These are phyloP conservation scores for Thecaphora frezii DNA, from an alignment of 1,284 basidiomycete species.

Conservation along the genomic window DNA sequence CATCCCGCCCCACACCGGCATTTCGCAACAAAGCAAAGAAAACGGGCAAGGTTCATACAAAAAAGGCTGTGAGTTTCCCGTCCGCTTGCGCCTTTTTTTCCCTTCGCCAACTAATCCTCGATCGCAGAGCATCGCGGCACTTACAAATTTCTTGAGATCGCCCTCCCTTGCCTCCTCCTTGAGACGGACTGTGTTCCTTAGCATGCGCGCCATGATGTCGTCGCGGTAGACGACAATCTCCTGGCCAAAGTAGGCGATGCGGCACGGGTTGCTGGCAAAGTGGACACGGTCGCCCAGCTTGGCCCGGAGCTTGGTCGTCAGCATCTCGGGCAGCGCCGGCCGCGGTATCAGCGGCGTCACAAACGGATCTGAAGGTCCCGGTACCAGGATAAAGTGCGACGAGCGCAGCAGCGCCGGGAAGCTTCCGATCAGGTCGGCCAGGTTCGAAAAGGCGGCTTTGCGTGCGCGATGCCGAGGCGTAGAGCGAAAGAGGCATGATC, in stretches of 20 bases:
- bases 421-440: slow-evolving; percentile 79
- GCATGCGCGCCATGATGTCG: slow-evolving; percentile 88
- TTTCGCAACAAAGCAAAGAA: not conserved
- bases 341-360: slow-evolving; percentile 72
- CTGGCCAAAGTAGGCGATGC: slow-evolving; percentile 91
- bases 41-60: too few relatives aligned
- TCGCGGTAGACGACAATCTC: slow-evolving; percentile 94
- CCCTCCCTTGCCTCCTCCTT: slow-evolving; percentile 38
- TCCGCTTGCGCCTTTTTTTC: not conserved
- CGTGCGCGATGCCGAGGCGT: not conserved
- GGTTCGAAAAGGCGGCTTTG: slow-evolving; percentile 54
- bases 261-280: slow-evolving; percentile 88
- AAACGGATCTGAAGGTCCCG: slow-evolving; percentile 85
- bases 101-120: not conserved
- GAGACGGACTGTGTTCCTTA: slow-evolving; percentile 69
- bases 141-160: slow-evolving; percentile 51
- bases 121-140: slow-evolving; percentile 3
- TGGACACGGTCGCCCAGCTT: slow-evolving; percentile 34
- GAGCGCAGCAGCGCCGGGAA: slow-evolving; percentile 75
- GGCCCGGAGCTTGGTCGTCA: slow-evolving; percentile 64
- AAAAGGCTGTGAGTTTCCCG: too few relatives aligned
- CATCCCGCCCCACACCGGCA: not conserved
- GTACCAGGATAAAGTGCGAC: slow-evolving; percentile 90
- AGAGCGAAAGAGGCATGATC: too few relatives aligned
- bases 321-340: slow-evolving; percentile 62